Base-by-base conservation (phyloP, 768 basidiomycete genomes). In the Lactifluus echinatus region DNA sequence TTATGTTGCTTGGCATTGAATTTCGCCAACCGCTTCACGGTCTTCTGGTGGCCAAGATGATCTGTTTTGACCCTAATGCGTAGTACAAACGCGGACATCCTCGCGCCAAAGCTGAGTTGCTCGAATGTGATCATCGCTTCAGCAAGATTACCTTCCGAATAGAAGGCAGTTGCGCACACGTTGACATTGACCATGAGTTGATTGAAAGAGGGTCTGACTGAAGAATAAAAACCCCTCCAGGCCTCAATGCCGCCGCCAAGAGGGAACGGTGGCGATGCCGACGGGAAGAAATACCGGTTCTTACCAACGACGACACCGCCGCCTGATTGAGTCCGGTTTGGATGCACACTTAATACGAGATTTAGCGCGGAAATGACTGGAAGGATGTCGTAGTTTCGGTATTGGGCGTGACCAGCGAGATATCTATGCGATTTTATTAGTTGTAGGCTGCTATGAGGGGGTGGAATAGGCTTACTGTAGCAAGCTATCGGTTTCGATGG, bases 1-100 rank as follows among this genome's bases (percentile, higher is more conserved):
- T 53, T 66, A 57, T 76, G 69, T 29, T 75, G 66, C 36, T 46
- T 70, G 15, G 80, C 73, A 10, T 34, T 76, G 19, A 70, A 46
- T 23, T 73, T 72, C 12, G 74, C 73, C 14, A 87, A 66, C 2
- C 68, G 68, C 67, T 84, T 85, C 57, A 92, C 76, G 0, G 83
- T 82, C 71, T 89, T 91, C 66, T 74, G 80, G 64, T 89, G 85
- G n/a, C 82, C 81, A 14, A 92, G 74, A 69, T 91, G 88, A 2
- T 68, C 76, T 1, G 87, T 81, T 66, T 74, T 75, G 46, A 92
- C 72, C 37, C 89, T 74, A 2, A 90, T 76, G 8, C 85, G 79
- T 57, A 75, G 81, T 39, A 79, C 83, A 61, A 89, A 91, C 0
- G 70, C 79, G n/a, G 73, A 73, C 33, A 75, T 66, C 24, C 82